Base-by-base conservation (phyloP, 148 eudicot species). In the Tetragonia tetragonoides region DNA sequence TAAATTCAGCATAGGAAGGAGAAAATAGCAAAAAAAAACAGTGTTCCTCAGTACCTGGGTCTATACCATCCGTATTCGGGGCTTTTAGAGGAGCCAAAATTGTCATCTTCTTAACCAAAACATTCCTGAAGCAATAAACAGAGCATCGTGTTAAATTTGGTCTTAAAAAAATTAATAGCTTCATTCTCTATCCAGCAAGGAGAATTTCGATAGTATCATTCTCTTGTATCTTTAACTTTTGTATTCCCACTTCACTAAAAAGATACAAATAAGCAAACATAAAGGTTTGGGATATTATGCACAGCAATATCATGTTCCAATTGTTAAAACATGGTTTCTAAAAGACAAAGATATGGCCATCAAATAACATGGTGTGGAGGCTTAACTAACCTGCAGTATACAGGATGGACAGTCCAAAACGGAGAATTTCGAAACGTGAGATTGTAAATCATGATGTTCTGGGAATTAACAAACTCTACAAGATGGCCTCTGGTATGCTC, bases 351-450 rank as follows among this genome's bases (percentile, higher is more conserved):
- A 28, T 28, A 28, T 0, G 34, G 34, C 59, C 23, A 66, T 62
- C 61, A 20, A 61, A 17, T 18, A 68, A 28, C 62, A 16, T 5
- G 20, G 6, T 1, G 28, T 17, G 68, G 46, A 28, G 9, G 23
- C 21, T 68, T 51, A 49, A 80, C 81, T 39, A 63, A 93, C 99
- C 99, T 95, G 98, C 95, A 88, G 78, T 95, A 95, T 62, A 95
- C 93, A 72, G 99, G 99, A 87, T 95, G 99, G 83, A 95, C 77
- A 44, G 99, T 95, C 99, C 99, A 95, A 72, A 95, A 95, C 3
- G 99, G 99, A 77, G 99, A 95, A 78, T 95, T 91, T 54, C 77
- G 87, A 82, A 95, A 91, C 37, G 98, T 95, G 78, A 95, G 98
- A 84, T 93, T 95, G 80, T 88, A 91, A 51, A 95, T 93, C 77